phyloP scores from a whole-genome alignment of 73 alveolate species.

The Symbiodinium natans region DNA sequence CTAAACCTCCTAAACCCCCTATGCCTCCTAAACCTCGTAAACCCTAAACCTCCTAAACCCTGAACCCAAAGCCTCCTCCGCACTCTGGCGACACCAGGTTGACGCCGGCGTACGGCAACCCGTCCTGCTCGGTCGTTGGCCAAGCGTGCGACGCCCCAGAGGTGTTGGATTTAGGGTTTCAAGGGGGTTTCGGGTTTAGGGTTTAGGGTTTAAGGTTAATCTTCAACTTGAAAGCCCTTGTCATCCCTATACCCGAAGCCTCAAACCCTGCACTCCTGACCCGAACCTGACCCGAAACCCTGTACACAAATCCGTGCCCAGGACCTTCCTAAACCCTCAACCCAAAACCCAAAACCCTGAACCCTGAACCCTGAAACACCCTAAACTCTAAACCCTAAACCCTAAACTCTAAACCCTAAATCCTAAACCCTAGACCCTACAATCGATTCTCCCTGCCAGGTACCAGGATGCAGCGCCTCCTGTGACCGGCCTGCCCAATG shows the following conservation, averaged over 20 bases:
- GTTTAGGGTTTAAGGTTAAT: not conserved
- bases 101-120: not conserved
- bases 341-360: too few species aligned
- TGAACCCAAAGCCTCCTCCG: not conserved
- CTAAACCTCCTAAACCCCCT: too few species aligned
- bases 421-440: not conserved
- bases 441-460: not conserved
- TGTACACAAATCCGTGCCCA: too few species aligned
- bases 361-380: not conserved
- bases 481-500: constrained; percentile 44
- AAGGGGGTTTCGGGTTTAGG: not conserved
- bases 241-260: too few species aligned
- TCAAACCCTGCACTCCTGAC: too few species aligned
- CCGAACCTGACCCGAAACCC: too few species aligned
- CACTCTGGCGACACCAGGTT: not conserved
- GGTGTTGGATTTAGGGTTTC: too few species aligned
- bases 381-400: not conserved
- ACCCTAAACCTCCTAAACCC: not conserved
- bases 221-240: too few species aligned
- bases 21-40: too few species aligned
- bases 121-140: not conserved
- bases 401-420: not conserved
- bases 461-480: constrained; percentile 63
- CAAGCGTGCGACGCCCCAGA: not conserved
- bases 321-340: too few species aligned